Evolutionary conservation across 768 basidiomycete species (phyloP), one percentile per base, ranked within the genome.

Genomic region (Tulasnella sp.): DNA sequence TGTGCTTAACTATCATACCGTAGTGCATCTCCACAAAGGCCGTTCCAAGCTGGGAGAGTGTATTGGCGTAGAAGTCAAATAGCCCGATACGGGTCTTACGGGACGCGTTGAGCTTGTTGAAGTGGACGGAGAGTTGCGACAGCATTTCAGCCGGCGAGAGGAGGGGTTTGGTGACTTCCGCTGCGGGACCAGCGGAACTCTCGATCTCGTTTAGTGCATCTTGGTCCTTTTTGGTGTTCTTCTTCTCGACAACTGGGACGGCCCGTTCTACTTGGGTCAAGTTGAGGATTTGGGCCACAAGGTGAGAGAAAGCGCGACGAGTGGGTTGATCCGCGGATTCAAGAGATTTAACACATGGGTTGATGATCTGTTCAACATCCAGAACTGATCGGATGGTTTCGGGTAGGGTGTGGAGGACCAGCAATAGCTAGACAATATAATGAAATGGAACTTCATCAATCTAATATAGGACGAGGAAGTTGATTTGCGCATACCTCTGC

Each of bases 261-360:
- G 78, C 66, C 26, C 84, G 75, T 61, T 85, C 83, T 2, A 81
- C 74, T 67, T 98, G 94, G 0, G 91, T 93, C 0, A 81, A 80
- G 0, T 90, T 81, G 2, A 99, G 81, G 30, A 98, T 71, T 65
- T 89, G 85, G 0, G 92, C 92, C 0, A 86, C 80, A 3, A 99
- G 80, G 58, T 81, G 82, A 4, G 91, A 80, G 45, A 92, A 80
- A 0, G 87, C 76, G 49, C 82, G 80, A n/a, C 92, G 80, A 2
- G 93, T 90, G 50, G 81, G 73, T 70, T 90, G 87, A 70, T 96
- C 94, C 10, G 87, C 80, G 1, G 71, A 69, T n/a, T 98, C 94
- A 24, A 96, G 73, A 48, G 81, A 81, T 68, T 84, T 87, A 42
- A 85, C 72, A 55, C 82, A 86, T 3, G 83, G 73, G 2, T 72